Base-by-base conservation (phyloP, 768 basidiomycete genomes). In the Suillus ampliporus region DNA sequence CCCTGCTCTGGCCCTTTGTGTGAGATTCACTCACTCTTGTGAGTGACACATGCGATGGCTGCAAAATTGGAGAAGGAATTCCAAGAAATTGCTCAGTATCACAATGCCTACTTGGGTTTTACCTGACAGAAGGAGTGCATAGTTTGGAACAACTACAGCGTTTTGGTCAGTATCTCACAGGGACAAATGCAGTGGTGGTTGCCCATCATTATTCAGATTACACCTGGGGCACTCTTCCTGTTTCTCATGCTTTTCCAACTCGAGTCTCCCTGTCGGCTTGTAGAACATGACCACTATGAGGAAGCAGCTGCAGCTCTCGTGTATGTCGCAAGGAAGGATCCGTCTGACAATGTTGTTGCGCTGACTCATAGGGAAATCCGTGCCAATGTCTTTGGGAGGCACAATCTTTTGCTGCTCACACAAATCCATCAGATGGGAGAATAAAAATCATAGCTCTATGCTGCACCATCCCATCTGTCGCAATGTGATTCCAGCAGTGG, bases 251-350 rank as follows among this genome's bases (percentile, higher is more conserved):
- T 72, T 34, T 75, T 75, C 64, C 75, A 79, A 37, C 74, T 77
- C 3, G 79, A 81, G 67, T 80, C 80, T 1, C 79, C 80, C 17
- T 73, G 79, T 2, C 79, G 78, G 78, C 64, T 80, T 9, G 78
- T 76, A 11, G 76, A 79, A 64, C 72, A 68, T 26, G 73, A 72
- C 28, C 69, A 72, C 3, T 74, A 71, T 35, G 75, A 76, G 9
- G 74, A 79, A 2, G 78, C 78, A 4, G 72, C 69, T 1, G 58
- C 34, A 51, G 75, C 69, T 1, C 78, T 73, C 44, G 74, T 71
- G 5, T 76, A 71, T 53, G 75, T 72, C 10, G 67, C 66, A 15
- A 67, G 72, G 17, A 65, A 62, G 1, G 59, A 70, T 28, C 61
- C 67, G 1, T 63, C 67, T 56, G 74, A 78, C 51, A 60, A 72